These are phyloP conservation scores for Acacia pycnantha DNA, from an alignment of 331 rosid genomes.

Conservation along the genomic window DNA sequence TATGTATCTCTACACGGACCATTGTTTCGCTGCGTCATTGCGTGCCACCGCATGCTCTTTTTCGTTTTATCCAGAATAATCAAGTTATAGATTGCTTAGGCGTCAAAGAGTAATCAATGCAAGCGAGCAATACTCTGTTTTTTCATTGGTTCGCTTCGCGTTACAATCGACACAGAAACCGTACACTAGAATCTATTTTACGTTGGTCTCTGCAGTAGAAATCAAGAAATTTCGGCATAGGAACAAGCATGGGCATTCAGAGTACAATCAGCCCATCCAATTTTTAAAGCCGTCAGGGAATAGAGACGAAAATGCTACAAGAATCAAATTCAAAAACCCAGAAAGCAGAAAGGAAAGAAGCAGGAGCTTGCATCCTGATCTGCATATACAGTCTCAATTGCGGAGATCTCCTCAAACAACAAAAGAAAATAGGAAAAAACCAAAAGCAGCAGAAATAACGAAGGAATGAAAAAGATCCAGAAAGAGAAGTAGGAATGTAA, in stretches of 20 bases:
- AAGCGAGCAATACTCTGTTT: not conserved
- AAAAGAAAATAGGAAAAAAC: not conserved
- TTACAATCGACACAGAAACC: conserved; percentile 5
- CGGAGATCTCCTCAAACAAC: conserved; percentile 35
- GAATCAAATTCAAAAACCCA: conserved; percentile 21
- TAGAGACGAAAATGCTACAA: conserved; percentile 24
- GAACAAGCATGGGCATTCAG: conserved; percentile 25
- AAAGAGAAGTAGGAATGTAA: conserved; percentile 23
- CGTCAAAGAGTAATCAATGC: conserved; percentile 6
- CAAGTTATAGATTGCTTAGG: not conserved
- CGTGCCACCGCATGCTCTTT: not conserved
- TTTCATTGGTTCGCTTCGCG: not conserved
- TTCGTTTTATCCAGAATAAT: conserved; percentile 7
- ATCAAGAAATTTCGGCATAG: conserved; percentile 18
- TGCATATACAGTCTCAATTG: conserved; percentile 30
- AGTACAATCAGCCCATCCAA: conserved; percentile 33
- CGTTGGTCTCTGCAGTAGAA: conserved; percentile 3
- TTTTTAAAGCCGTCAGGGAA: conserved; percentile 12
- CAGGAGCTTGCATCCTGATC: conserved; percentile 37
- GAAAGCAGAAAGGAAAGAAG: not conserved
- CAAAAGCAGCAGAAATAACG: not conserved
- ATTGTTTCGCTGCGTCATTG: not conserved
- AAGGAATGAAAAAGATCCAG: not conserved
- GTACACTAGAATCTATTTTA: not conserved
- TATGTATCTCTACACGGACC: conserved; percentile 5